Base-by-base conservation (phyloP, 2,329 filamentous ascomycete species). In the Pseudogymnoascus sp. region DNA sequence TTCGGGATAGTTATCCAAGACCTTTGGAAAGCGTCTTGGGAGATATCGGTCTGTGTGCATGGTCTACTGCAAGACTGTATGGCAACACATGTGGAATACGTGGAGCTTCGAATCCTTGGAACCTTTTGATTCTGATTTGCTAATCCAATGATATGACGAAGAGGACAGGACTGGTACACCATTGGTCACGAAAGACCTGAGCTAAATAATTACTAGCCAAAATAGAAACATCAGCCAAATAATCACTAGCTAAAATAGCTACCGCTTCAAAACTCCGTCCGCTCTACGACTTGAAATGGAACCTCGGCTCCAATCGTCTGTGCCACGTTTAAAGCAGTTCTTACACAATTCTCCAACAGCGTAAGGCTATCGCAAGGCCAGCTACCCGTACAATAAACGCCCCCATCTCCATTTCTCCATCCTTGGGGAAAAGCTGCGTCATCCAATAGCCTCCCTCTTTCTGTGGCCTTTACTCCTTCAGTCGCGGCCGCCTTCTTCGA, bases 51-150 rank as follows among this genome's bases (percentile, higher is more conserved):
- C n/a, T n/a, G n/a, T n/a, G n/a, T n/a, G n/a, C n/a, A n/a, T n/a
- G n/a, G 22, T 35, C 12, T 61, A 61, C 30, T 62, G 32, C 6
- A 61, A 41, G 28, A 62, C 59, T 1, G 25, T 62, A 8, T 62
- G 61, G 61, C 61, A 62, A 18, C 59, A 62, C 50, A 61, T 62
- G 43, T 62, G 59, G 61, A 9, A 50, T 18, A 50, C 30, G 28
- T 54, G 47, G 47, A 62, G 41, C 5, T 62, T 32, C 57, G 58
- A 60, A 6, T 37, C 58, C 9, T 30, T 60, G 4, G 37, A 50
- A 4, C 14, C 28, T 1, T 18, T 60, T 43, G 35, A 41, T 30
- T 41, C 32, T 38, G 37, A 60, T 37, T 30, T 60, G 16, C 30
- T 32, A 12, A 11, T 57, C 8, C 6, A 43, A 43, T 28, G 12